phyloP scores from a whole-genome alignment of 164 flowering plant species.

The Dillenia turbinata region DNA sequence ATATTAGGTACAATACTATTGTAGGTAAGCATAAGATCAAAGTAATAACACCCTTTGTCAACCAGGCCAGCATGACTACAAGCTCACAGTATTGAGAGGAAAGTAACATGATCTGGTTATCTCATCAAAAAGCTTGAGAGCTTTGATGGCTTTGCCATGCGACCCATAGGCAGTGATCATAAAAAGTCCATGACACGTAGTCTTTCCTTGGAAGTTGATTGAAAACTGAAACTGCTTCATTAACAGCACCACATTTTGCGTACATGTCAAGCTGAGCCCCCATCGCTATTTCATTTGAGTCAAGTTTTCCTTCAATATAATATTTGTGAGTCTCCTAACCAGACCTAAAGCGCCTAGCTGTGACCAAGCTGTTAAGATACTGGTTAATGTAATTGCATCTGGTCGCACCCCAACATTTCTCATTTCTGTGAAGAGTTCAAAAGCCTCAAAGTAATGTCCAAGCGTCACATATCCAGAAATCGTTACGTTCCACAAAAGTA shows the following conservation, averaged over 20 bases:
- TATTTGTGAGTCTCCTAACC: conserved; percentile 59
- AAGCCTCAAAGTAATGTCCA: conserved; percentile 54
- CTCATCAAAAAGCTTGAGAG: conserved; percentile 44
- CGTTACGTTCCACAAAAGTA: conserved; percentile 69
- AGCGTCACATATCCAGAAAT: conserved; percentile 55
- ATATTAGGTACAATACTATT: conserved; percentile 41
- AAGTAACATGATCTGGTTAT: conserved; percentile 63
- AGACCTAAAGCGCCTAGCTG: conserved; percentile 55
- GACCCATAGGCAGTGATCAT: conserved; percentile 79
- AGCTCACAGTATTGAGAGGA: conserved; percentile 60
- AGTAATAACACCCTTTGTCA: conserved; percentile 52
- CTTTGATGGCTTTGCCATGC: conserved; percentile 57
- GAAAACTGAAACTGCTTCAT: conserved; percentile 50
- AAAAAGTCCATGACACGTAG: conserved; percentile 69
- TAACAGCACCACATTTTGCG: conserved; percentile 75
- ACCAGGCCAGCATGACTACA: conserved; percentile 77
- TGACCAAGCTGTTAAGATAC: conserved; percentile 61
- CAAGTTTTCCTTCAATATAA: conserved; percentile 33
- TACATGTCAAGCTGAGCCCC: conserved; percentile 77
- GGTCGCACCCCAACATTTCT: conserved; percentile 31
- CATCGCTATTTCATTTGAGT: conserved; percentile 49
- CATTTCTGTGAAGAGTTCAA: conserved; percentile 41
- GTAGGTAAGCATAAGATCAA: conserved; percentile 38
- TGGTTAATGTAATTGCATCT: conserved; percentile 58
- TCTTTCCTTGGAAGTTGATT: conserved; percentile 42